Conservation (phyloP, 1,284 basidiomycete species). For the Papiliotrema laurentii region DNA sequence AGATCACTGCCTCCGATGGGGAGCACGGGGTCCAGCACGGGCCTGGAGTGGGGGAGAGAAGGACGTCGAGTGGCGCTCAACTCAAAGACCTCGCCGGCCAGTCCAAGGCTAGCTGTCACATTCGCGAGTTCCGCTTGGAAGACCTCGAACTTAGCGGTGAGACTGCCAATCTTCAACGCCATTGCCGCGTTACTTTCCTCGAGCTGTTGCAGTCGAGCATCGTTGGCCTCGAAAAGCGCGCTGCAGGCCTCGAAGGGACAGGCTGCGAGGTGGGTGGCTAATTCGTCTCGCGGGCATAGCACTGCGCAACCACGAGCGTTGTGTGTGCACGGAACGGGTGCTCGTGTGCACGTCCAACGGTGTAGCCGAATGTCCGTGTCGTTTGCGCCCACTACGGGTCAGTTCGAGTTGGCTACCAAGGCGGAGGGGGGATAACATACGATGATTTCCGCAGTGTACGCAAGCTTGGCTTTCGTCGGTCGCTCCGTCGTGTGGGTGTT, state of each 20-base stretch:
- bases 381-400: slow-evolving; percentile 8
- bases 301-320: slow-evolving; percentile 56
- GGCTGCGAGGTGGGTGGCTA: slow-evolving; percentile 51
- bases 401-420: too few species aligned
- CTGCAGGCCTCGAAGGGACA: slow-evolving; percentile 64
- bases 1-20: too few species aligned
- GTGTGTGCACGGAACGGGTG: slow-evolving; percentile 54
- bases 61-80: background rate
- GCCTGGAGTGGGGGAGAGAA: too few species aligned
- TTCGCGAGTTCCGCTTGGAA: background rate
- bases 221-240: slow-evolving; percentile 57
- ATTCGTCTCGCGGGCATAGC: slow-evolving; percentile 51
- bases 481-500: too few species aligned
- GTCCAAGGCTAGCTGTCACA: background rate
- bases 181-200: slow-evolving; percentile 48
- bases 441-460: slow-evolving; percentile 11
- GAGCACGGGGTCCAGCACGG: too few species aligned
- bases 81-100: background rate
- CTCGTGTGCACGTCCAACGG: slow-evolving; percentile 37
- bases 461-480: slow-evolving; percentile 5
- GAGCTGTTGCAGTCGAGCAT: slow-evolving; percentile 48
- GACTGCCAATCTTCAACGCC: background rate
- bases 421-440: slow-evolving; percentile 7
- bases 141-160: background rate
- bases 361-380: slow-evolving; percentile 15